phyloP scores from a whole-genome alignment of 2,329 filamentous ascomycete species.

The Phyllosticta citribraziliensis region DNA sequence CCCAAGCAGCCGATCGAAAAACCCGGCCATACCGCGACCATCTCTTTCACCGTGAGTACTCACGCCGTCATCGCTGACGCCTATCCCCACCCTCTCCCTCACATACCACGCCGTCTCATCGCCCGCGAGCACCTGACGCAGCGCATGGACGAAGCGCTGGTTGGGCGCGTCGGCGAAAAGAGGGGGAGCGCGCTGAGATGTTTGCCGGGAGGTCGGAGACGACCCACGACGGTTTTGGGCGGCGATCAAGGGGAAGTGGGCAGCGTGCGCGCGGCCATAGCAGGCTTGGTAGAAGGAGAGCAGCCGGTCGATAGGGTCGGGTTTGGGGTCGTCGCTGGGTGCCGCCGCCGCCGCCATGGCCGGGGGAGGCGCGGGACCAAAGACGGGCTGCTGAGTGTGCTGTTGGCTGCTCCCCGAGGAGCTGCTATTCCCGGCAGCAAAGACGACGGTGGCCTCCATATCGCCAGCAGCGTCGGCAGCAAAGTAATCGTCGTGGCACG shows the following conservation, averaged over 20 bases:
- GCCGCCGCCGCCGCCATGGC: neutral
- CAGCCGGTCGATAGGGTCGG: constrained; percentile 20
- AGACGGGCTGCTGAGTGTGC: neutral
- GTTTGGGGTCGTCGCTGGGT: constrained; percentile 11
- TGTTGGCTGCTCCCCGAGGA: neutral
- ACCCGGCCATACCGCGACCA: constrained; percentile 20
- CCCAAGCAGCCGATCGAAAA: constrained; percentile 29
- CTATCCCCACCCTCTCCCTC: constrained; percentile 15
- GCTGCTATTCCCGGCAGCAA: neutral
- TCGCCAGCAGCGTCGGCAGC: neutral
- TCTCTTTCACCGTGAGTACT: neutral
- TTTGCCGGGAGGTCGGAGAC: neutral
- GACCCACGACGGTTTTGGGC: neutral
- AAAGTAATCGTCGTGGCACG: neutral
- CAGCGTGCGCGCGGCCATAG: constrained; percentile 22
- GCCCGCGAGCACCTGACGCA: constrained; percentile 12
- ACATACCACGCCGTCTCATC: constrained; percentile 16
- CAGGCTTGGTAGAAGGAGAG: constrained; percentile 25
- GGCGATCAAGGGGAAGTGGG: neutral
- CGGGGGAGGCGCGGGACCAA: neutral
- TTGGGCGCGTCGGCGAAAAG: constrained; percentile 9
- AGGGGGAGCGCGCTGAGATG: neutral
- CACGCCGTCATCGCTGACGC: neutral
- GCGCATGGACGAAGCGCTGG: constrained; percentile 21
- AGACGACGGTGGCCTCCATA: neutral